phyloP scores from a whole-genome alignment of 2,329 filamentous ascomycete species.

The Botrytis paeoniae region DNA sequence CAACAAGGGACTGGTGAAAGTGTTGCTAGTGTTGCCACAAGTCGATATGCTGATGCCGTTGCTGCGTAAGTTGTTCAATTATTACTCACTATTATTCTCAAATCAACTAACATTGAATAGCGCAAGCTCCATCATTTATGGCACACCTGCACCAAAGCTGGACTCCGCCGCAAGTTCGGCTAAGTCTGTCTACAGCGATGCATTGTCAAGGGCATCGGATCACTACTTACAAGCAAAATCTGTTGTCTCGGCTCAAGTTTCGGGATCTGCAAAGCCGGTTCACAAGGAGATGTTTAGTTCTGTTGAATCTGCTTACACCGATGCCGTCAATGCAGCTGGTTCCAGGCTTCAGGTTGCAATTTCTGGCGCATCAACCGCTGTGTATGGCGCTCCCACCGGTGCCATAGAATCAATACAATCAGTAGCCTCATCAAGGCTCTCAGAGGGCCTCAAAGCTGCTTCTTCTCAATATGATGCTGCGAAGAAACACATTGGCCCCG shows the following conservation, averaged over 20 bases:
- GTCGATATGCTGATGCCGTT: constrained; percentile 55
- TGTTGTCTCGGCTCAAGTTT: constrained; percentile 63
- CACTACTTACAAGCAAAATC: constrained; percentile 68
- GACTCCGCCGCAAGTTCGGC: constrained; percentile 43
- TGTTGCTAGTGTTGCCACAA: constrained; percentile 49
- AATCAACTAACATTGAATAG: constrained; percentile 22
- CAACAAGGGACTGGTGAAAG: constrained; percentile 43
- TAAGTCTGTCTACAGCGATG: constrained; percentile 60
- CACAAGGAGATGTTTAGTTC: constrained; percentile 69
- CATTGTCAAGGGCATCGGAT: constrained; percentile 62
- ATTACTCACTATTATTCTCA: constrained; percentile 21
- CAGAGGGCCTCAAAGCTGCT: constrained; percentile 67
- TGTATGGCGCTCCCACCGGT: constrained; percentile 52
- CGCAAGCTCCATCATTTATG: constrained; percentile 59
- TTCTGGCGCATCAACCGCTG: constrained; percentile 48
- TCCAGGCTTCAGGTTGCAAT: constrained; percentile 39
- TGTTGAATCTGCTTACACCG: constrained; percentile 65
- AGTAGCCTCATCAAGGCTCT: constrained; percentile 66
- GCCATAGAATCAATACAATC: constrained; percentile 58
- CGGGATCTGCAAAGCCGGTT: constrained; percentile 65
- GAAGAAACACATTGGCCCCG: constrained; percentile 61
- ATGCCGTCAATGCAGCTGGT: constrained; percentile 60
- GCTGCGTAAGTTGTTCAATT: constrained; percentile 46
- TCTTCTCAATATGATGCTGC: constrained; percentile 68
- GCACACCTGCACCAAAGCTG: constrained; percentile 62